Base-by-base conservation (phyloP, 2,329 filamentous ascomycete species). In the Cladophialophora exuberans region DNA sequence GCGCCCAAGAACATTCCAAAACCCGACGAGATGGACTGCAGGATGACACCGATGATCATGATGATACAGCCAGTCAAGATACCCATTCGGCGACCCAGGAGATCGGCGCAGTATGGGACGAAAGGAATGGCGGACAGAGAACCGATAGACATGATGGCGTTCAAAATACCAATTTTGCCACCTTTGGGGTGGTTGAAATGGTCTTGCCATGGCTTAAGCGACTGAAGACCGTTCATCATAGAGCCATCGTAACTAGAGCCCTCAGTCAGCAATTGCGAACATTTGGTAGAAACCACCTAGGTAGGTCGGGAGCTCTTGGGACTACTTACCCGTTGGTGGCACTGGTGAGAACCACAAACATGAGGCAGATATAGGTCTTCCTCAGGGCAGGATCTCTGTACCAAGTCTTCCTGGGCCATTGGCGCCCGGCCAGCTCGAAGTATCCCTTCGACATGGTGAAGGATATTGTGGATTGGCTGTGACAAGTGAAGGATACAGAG, bases 311-410 rank as follows among this genome's bases (percentile, higher is more conserved):
- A n/a, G n/a, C n/a, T n/a, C n/a, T n/a, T n/a, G n/a, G n/a, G n/a
- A n/a, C 17, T 9, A 47, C 57, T 49, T 50, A 60, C 57, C 62
- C 62, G 36, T 62, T 64, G 22, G 62, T 64, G 28, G 82, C 82
- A 25, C 82, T 84, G n/a, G 81, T 82, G 52, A 85, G 72, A 67
- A 83, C 80, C 54, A 86, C 73, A 56, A 84, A 77, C 28, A 77
- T 69, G 57, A 74, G 75, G 66, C 78, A 75, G 49, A 74, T 73
- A 65, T 84, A 85, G n/a, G 84, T 76, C 65, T 75, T 79, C 48
- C 82, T 74, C 50, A 85, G 70, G 64, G 82, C 79, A 31, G 80
- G 80, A 60, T 84, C 79, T 62, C 71, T 75, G 58, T 73, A 79
- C 83, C 83, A 85, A 51, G 70, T 76, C 18, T 84, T 81, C 54